These are phyloP conservation scores for Juglanconis juglandina DNA, from an alignment of 2,329 filamentous ascomycete species.

Conservation along the genomic window DNA sequence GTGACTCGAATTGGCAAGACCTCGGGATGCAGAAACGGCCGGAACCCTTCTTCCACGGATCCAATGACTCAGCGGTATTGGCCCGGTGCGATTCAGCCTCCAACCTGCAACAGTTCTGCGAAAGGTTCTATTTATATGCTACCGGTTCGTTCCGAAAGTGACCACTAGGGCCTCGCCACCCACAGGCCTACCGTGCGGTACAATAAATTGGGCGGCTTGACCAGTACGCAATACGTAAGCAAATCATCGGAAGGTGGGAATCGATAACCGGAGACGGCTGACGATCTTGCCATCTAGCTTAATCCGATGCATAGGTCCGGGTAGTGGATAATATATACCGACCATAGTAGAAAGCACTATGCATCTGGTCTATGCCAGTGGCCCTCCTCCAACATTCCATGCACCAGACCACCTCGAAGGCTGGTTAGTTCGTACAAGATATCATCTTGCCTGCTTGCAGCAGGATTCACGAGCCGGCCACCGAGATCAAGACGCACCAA, in stretches of 20 bases:
- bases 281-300: too few relatives aligned
- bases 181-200: neutral
- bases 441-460: neutral
- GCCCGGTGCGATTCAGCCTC: conserved; percentile 11
- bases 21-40: neutral
- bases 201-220: neutral
- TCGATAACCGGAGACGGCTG: too few relatives aligned
- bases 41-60: neutral
- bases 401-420: too few relatives aligned
- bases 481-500: conserved; percentile 7
- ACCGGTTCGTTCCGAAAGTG: neutral
- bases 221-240: neutral
- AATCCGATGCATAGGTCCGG: too few relatives aligned
- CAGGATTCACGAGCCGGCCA: neutral
- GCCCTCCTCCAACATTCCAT: too few relatives aligned
- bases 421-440: neutral
- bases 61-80: conserved; percentile 11
- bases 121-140: conserved; percentile 14
- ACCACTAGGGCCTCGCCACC: neutral
- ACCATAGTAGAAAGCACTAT: too few relatives aligned
- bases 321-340: too few relatives aligned
- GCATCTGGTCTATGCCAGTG: too few relatives aligned
- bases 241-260: neutral
- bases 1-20: neutral
- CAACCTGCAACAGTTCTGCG: neutral